Conservation (phyloP, 208 protist genomes). For the Angomonas deanei region DNA sequence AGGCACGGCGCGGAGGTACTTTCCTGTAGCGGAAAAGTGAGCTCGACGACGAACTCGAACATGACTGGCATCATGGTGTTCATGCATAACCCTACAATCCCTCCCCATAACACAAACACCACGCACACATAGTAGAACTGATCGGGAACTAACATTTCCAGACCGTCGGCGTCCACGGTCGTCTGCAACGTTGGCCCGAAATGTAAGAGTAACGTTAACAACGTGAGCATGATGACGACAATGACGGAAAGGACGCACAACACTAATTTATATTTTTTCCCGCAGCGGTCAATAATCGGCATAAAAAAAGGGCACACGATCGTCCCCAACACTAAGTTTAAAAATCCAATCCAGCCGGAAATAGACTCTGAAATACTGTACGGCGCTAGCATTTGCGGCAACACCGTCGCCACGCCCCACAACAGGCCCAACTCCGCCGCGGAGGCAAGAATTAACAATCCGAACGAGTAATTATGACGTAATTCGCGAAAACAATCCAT, state of each 20-base stretch:
- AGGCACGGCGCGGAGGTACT: conserved; percentile 63
- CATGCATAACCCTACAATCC: conserved; percentile 55
- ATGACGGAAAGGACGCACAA: conserved; percentile 33
- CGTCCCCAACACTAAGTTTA: conserved; percentile 61
- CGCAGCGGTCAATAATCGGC: conserved; percentile 34
- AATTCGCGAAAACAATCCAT: conserved; percentile 48
- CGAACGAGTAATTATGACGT: conserved; percentile 47
- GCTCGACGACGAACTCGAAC: conserved; percentile 80
- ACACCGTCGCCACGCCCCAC: conserved; percentile 66
- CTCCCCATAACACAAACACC: conserved; percentile 53
- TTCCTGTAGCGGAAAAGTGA: conserved; percentile 73
- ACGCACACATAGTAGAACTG: conserved; percentile 32
- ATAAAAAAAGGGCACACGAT: conserved; percentile 66
- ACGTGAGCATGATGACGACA: conserved; percentile 29
- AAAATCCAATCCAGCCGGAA: conserved; percentile 62
- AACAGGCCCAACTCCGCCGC: conserved; percentile 66
- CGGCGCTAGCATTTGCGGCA: conserved; percentile 63
- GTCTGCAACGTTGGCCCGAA: conserved; percentile 46
- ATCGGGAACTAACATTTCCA: conserved; percentile 10
- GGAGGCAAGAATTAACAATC: conserved; percentile 44
- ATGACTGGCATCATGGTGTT: conserved; percentile 81
- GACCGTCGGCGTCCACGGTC: background rate
- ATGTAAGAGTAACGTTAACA: conserved; percentile 49
- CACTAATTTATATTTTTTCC: conserved; percentile 47
- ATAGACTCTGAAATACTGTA: conserved; percentile 56